Evolutionary conservation across 768 basidiomycete genomes (phyloP).

Genomic region (Podaxis sp.): DNA sequence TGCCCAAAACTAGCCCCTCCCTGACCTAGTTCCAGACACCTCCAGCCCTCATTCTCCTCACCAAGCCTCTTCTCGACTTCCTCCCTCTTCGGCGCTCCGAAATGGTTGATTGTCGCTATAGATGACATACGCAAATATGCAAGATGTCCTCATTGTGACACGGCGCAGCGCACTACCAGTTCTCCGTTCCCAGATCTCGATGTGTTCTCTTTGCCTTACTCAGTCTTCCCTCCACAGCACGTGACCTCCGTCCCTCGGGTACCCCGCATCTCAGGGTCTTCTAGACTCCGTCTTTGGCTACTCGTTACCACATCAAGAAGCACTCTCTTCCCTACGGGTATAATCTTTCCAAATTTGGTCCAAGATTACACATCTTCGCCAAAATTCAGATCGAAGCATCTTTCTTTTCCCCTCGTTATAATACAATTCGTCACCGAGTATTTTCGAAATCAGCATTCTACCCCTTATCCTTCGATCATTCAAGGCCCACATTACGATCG

Average conservation of each 20-base stretch:
- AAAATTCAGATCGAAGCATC: not conserved
- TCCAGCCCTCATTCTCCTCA: too few relatives aligned
- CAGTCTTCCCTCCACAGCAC: not conserved
- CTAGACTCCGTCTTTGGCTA: not conserved
- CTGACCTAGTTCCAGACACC: not conserved
- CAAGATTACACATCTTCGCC: not conserved
- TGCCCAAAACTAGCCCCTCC: not conserved
- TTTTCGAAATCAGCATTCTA: not conserved
- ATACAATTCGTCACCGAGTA: not conserved
- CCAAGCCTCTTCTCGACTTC: not conserved
- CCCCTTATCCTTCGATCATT: not conserved
- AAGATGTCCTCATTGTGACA: not conserved
- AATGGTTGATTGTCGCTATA: not conserved
- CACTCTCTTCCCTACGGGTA: not conserved
- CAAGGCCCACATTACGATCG: not conserved
- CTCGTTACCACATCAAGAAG: not conserved
- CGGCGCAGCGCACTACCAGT: not conserved
- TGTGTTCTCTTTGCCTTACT: not conserved
- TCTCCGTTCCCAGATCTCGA: not conserved
- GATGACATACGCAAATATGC: not conserved
- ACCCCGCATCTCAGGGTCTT: constrained; percentile 8
- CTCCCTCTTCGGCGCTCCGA: not conserved
- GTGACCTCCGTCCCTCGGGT: constrained; percentile 5
- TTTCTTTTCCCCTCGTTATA: not conserved
- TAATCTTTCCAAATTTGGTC: not conserved